Conservation (phyloP, 2,329 filamentous ascomycete species). For the Xylaria sp. region DNA sequence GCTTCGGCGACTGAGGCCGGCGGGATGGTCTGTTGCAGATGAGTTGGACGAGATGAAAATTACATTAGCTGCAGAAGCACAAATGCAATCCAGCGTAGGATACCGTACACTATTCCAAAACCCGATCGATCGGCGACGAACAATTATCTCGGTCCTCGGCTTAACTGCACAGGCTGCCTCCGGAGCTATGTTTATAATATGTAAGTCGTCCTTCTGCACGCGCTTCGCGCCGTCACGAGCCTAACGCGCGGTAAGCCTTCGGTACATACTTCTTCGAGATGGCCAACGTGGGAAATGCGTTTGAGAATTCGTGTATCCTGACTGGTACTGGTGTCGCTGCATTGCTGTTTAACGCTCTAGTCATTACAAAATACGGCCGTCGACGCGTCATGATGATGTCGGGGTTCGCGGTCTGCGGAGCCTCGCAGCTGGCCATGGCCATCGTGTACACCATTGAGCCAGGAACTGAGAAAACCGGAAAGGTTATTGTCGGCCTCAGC, state of each 20-base stretch:
- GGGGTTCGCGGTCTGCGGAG: slow-evolving; percentile 57
- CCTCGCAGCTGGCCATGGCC: slow-evolving; percentile 60
- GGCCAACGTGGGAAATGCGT: slow-evolving; percentile 59
- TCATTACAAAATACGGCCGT: slow-evolving; percentile 59
- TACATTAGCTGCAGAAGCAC: slow-evolving; percentile 44
- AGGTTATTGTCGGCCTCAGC: slow-evolving; percentile 57
- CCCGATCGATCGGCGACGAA: slow-evolving; percentile 58
- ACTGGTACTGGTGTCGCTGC: slow-evolving; percentile 59
- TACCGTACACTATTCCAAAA: slow-evolving; percentile 56
- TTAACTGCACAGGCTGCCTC: slow-evolving; percentile 58
- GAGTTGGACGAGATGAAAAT: slow-evolving; percentile 48
- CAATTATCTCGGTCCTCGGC: slow-evolving; percentile 53
- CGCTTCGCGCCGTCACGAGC: background rate
- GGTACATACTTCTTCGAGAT: slow-evolving; percentile 66
- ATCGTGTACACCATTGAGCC: slow-evolving; percentile 54
- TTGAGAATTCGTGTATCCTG: slow-evolving; percentile 62
- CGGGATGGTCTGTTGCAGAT: slow-evolving; percentile 37
- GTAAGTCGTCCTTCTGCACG: slow-evolving; percentile 38
- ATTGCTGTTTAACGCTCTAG: slow-evolving; percentile 57
- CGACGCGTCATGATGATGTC: slow-evolving; percentile 58
- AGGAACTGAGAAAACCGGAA: slow-evolving; percentile 46
- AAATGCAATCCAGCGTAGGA: slow-evolving; percentile 41
- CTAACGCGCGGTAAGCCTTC: slow-evolving; percentile 48
- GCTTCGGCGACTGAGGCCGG: slow-evolving; percentile 42
- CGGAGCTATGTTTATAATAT: slow-evolving; percentile 62